Evolutionary conservation across 495 filamentous ascomycete species (phyloP), one percentile per base, ranked within the genome.

Genomic region (Massariosphaeria phaeospora): DNA sequence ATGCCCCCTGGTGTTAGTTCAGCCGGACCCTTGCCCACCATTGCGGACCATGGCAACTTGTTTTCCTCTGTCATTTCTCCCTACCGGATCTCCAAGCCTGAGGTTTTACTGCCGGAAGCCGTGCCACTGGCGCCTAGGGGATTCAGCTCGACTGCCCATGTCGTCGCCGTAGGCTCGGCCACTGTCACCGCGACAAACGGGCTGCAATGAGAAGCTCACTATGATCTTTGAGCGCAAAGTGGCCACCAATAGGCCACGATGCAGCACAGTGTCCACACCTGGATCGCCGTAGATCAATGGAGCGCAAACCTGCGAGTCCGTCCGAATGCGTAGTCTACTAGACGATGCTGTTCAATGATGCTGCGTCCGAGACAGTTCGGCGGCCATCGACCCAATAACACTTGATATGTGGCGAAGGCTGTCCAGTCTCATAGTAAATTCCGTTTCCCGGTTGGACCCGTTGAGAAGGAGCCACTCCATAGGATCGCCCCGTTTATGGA

Each of bases 1-100:
- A 58, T 29, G n/a, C 12, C 20, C 9, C 39, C 9, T n/a, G 56
- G 47, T 53, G 20, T 21, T 9, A 24, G 12, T 27, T 23, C 46
- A 13, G 21, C 27, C 27, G 25, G 36, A 43, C 8, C 38, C 35
- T 9, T 34, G 15, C 25, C 20, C 23, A 13, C n/a, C 38, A 15
- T 18, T n/a, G 33, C 35, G 54, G 45, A 50, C 46, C 33, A 50
- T 40, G 48, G 49, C 43, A 41, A 20, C 36, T 41, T 59, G n/a
- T 46, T 49, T 35, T 43, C 12, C 27, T 55, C 52, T 53, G 39
- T 24, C 45, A 31, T 25, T 45, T 40, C 31, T n/a, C n/a, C n/a
- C n/a, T n/a, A n/a, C n/a, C n/a, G n/a, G n/a, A n/a, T n/a, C n/a
- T n/a, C n/a, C n/a, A n/a, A n/a, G n/a, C n/a, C n/a, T n/a, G n/a